Evolutionary conservation across 495 filamentous ascomycete genomes (phyloP).

Genomic region (Staphylotrichum tortipilum): DNA sequence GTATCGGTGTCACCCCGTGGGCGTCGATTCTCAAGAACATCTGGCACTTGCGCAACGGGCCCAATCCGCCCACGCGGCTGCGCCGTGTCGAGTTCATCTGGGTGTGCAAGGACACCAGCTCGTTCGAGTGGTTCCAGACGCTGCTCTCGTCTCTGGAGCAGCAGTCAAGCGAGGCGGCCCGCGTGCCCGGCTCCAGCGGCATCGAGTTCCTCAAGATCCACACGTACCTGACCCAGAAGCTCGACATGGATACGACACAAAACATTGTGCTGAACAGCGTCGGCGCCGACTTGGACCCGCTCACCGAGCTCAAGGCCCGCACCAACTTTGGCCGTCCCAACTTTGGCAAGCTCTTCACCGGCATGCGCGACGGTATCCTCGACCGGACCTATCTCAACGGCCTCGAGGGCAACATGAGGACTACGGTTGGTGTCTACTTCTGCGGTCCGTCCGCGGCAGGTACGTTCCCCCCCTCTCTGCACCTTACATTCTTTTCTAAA

Average conservation of each 20-base stretch:
- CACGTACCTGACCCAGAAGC: conserved; percentile 89
- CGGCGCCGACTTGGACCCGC: conserved; percentile 73
- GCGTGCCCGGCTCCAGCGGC: conserved; percentile 50
- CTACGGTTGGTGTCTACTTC: conserved; percentile 95
- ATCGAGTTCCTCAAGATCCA: conserved; percentile 95
- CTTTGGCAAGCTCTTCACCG: conserved; percentile 70
- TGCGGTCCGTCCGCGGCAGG: conserved; percentile 58
- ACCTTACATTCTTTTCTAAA: background rate
- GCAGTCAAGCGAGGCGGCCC: conserved; percentile 63
- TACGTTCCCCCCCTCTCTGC: conserved; percentile 20
- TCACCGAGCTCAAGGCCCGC: conserved; percentile 79
- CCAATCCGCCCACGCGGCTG: conserved; percentile 78
- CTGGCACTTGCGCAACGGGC: conserved; percentile 82
- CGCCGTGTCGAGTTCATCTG: conserved; percentile 98
- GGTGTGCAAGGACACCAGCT: conserved; percentile 92
- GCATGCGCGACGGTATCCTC: conserved; percentile 80
- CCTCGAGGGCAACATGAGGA: conserved; percentile 60
- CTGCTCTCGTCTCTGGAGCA: conserved; percentile 86
- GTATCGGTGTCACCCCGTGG: conserved; percentile 98
- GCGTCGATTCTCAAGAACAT: conserved; percentile 97
- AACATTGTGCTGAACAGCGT: conserved; percentile 97
- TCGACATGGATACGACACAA: conserved; percentile 83
- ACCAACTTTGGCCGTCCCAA: conserved; percentile 97
- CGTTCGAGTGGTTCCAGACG: conserved; percentile 98
- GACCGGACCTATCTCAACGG: conserved; percentile 78